A percentile compares a stretch with the other conserved stretches of the same genome.
phyloP scores from a whole-genome alignment of 257 asterid species.

The Scutellaria barbata region DNA sequence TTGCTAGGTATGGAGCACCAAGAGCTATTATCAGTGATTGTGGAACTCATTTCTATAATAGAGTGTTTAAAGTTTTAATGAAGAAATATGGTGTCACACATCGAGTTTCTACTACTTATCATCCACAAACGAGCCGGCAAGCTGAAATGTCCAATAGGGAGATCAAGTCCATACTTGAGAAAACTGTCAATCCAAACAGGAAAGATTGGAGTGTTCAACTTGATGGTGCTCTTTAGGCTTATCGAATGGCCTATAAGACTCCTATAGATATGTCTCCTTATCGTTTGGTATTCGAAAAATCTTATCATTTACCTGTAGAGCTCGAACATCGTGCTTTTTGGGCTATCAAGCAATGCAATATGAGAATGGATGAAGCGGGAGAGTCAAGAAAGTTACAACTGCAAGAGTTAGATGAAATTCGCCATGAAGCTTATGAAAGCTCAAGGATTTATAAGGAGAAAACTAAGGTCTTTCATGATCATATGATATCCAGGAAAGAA shows the following conservation, averaged over 20 bases:
- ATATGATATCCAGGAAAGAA: not conserved
- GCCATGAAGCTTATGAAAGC: no score
- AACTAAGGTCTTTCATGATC: not conserved
- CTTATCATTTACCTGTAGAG: not conserved
- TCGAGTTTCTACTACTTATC: not conserved
- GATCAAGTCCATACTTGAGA: conserved; percentile 11
- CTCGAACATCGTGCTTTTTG: not conserved
- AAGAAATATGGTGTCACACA: not conserved
- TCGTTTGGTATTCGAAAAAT: conserved; percentile 1
- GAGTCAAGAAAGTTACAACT: no score
- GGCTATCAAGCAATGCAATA: not conserved
- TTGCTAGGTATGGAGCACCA: not conserved
- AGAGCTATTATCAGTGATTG: not conserved
- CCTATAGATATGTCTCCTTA: not conserved
- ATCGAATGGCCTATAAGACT: not conserved
- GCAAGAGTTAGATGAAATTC: no score
- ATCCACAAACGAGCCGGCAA: not conserved
- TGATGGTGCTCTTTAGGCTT: not conserved
- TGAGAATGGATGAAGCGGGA: no score
- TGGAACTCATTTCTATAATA: not conserved
- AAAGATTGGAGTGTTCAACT: conserved; percentile 7
- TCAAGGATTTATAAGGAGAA: no score
- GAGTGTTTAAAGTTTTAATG: not conserved
- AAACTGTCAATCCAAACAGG: not conserved
- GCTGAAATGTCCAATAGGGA: conserved; percentile 8